Evolutionary conservation across 2,329 filamentous ascomycete genomes (phyloP).

Genomic region (Exserohilum rostratum): DNA sequence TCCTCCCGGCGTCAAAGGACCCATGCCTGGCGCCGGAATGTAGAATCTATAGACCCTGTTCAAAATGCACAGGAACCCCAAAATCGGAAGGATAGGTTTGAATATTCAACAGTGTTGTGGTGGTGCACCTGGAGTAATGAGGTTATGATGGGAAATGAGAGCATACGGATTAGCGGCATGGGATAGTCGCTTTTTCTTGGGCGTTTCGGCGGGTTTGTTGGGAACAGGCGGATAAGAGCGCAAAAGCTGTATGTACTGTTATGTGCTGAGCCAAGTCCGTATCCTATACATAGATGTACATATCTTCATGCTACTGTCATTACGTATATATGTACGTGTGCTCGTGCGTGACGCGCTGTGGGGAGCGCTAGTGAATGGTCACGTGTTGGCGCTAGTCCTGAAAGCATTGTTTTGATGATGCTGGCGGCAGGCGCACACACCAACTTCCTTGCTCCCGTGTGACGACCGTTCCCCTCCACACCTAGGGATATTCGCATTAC

Average conservation of each 20-base stretch:
- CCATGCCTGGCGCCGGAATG: slow-evolving; percentile 44
- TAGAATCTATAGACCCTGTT: slow-evolving; percentile 17
- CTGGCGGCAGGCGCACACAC: slow-evolving; percentile 25
- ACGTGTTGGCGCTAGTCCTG: slow-evolving; percentile 15
- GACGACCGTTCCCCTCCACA: slow-evolving; percentile 30
- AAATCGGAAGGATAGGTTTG: slow-evolving; percentile 18
- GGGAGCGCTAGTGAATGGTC: slow-evolving; percentile 1
- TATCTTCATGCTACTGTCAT: background rate
- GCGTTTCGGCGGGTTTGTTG: slow-evolving; percentile 24
- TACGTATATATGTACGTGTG: background rate
- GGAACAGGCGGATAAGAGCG: background rate
- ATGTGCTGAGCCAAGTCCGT: background rate
- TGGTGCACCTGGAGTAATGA: slow-evolving; percentile 19
- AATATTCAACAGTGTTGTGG: slow-evolving; percentile 20
- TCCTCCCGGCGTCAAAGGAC: slow-evolving; percentile 43
- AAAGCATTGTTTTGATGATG: slow-evolving; percentile 20
- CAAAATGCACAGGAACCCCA: slow-evolving; percentile 20
- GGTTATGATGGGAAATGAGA: slow-evolving; percentile 24
- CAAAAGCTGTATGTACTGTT: slow-evolving; percentile 6
- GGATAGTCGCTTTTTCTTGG: slow-evolving; percentile 30
- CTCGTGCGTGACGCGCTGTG: background rate
- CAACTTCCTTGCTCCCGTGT: slow-evolving; percentile 35
- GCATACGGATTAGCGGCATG: slow-evolving; percentile 35
- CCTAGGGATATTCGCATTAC: slow-evolving; percentile 42
- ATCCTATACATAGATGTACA: background rate